Evolutionary conservation across 208 protist species (phyloP), one percentile per base, ranked within the genome.

Genomic region (Trypanosoma theileri): DNA sequence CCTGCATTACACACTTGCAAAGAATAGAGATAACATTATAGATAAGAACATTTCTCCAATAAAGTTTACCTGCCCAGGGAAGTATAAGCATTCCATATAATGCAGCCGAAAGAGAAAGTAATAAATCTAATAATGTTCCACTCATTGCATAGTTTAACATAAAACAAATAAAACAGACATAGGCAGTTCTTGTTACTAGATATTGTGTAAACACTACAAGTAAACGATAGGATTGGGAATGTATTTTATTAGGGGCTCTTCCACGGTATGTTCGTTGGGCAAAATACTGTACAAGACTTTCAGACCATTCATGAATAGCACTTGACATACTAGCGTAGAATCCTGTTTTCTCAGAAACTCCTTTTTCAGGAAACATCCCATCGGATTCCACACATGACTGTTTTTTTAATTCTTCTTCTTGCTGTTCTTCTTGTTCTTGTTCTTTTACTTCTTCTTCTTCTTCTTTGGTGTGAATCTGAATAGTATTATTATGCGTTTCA

Each of bases 121-220:
- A 14, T 22, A 88, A 58, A 57, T 83, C 82, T 19, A 75, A 40
- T 21, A 76, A 48, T 0, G 80, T 82, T 21, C 77, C 75, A 21
- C 73, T 73, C 31, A 85, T 21, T 45, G 77, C 75, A 46, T 77
- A 88, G 28, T 81, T 81, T 35, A 85, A 17, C 31, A 81, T 55
- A 45, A 77, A 70, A 9, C 73, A 44, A 42, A 88, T 41, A 46
- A 68, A 68, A 22, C 80, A 83, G 21, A 84, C 4, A 60, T 55
- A 63, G 21, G 73, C 31, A 45, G 73, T 77, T 60, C 75, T 55
- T 22, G 71, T 60, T 69, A 73, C 14, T 1, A 63, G 46, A 52
- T 66, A 84, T 28, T 64, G 54, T 1, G 67, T 35, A 42, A 57
- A 59, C 19, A 26, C 48, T 48, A 59, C 16, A 40, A 69, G 48